phyloP scores from a whole-genome alignment of 2,329 filamentous ascomycete genomes.

The Zopfia rhizophila region DNA sequence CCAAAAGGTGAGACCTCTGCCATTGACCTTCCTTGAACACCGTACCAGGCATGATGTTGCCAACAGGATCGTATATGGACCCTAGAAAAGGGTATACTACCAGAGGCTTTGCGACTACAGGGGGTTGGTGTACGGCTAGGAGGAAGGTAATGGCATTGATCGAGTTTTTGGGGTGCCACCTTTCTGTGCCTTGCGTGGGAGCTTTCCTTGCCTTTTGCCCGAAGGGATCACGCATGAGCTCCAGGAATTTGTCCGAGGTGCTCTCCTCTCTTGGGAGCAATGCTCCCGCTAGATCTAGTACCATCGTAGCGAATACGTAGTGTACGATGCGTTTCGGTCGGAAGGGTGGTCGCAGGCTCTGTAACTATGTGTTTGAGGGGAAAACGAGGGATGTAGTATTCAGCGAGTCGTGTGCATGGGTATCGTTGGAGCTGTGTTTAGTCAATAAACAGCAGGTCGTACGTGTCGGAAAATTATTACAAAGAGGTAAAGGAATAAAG shows the following conservation, averaged over 20 bases:
- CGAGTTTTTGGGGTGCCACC: too few relatives aligned
- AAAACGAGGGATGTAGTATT: slow-evolving; percentile 9
- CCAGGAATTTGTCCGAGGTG: slow-evolving; percentile 42
- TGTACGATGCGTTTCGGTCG: too few relatives aligned
- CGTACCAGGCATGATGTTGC: too few relatives aligned
- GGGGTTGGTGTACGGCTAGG: too few relatives aligned
- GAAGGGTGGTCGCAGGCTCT: background rate
- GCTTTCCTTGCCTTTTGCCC: slow-evolving; percentile 30
- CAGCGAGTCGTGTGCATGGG: slow-evolving; percentile 5
- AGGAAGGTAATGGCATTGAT: too few relatives aligned
- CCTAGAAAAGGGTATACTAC: too few relatives aligned
- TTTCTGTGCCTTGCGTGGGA: too few relatives aligned
- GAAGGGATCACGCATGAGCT: slow-evolving; percentile 42
- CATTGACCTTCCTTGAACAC: too few relatives aligned
- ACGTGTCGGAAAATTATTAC: slow-evolving; percentile 20
- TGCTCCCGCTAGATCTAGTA: slow-evolving; percentile 20
- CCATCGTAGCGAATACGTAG: slow-evolving; percentile 32
- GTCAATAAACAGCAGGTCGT: slow-evolving; percentile 23
- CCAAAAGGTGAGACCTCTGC: too few relatives aligned
- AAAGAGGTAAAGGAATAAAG: slow-evolving; percentile 21
- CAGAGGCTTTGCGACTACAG: too few relatives aligned
- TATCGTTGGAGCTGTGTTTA: slow-evolving; percentile 10
- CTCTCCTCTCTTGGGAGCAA: slow-evolving; percentile 40
- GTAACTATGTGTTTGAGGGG: background rate
- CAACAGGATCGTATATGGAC: too few relatives aligned